Percentiles rank a stretch among this genome's conserved stretches.
These are phyloP conservation scores for Ochromonas danica DNA, from an alignment of 108 stramenopile genomes.

Conservation along the genomic window DNA sequence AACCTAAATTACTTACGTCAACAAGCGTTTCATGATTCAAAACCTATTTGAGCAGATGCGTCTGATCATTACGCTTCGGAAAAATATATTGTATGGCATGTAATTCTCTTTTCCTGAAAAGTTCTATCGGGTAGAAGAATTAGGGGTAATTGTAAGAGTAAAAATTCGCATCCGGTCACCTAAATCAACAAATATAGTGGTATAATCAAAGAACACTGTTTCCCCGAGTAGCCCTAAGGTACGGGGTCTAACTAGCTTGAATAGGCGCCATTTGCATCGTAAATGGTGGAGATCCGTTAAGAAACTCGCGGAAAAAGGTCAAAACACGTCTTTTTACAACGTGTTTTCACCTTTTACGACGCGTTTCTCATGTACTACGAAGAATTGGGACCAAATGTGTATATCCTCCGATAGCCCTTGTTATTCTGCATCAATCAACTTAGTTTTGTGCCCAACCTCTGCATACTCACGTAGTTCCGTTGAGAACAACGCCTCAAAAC, in stretches of 20 bases:
- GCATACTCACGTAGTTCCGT: conserved; percentile 5
- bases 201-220: conserved; percentile 17
- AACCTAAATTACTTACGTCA: conserved; percentile 17
- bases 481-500: not conserved
- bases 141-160: conserved; percentile 16
- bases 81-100: conserved; percentile 17
- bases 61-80: conserved; percentile 15
- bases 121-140: conserved; percentile 9
- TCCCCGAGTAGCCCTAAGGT: conserved; percentile 13
- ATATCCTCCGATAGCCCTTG: conserved; percentile 8
- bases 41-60: conserved; percentile 15
- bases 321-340: conserved; percentile 17
- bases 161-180: conserved; percentile 14
- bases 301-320: conserved; percentile 5
- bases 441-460: conserved; percentile 15
- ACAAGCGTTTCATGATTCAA: conserved; percentile 16
- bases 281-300: conserved; percentile 10
- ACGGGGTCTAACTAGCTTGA: conserved; percentile 14
- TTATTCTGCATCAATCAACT: conserved; percentile 17
- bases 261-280: not conserved
- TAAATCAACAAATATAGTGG: conserved; percentile 17
- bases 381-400: conserved; percentile 15
- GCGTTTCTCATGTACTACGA: conserved; percentile 15
- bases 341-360: conserved; percentile 15
- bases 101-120: conserved; percentile 17